Evolutionary conservation across 2,329 filamentous ascomycete species (phyloP).

Genomic region (Arthrobotrys iridis): DNA sequence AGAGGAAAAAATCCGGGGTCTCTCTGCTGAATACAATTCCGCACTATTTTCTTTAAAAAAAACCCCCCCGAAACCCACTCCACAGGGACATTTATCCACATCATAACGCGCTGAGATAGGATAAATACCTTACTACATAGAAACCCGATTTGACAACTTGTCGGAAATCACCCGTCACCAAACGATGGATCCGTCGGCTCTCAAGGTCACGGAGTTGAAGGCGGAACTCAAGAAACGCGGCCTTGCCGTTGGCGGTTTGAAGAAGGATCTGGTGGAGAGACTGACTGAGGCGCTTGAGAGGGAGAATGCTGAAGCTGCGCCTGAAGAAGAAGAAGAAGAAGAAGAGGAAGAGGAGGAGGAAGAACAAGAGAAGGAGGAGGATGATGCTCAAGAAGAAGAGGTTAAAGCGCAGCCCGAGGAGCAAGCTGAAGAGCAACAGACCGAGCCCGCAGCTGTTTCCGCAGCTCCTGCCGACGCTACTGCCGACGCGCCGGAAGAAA

Average conservation of each 20-base stretch:
- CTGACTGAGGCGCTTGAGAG: conserved; percentile 64
- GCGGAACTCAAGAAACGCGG: conserved; percentile 77
- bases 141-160: too few relatives aligned
- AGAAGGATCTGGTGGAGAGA: conserved; percentile 76
- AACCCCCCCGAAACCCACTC: too few relatives aligned
- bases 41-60: too few relatives aligned
- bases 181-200: conserved; percentile 58
- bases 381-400: conserved; percentile 19
- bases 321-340: conserved; percentile 56
- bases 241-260: conserved; percentile 75
- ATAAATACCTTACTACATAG: not conserved
- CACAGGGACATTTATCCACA: too few relatives aligned
- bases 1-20: too few relatives aligned
- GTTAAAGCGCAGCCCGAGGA: conserved; percentile 10
- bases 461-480: too few relatives aligned
- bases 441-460: not conserved
- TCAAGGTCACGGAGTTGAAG: conserved; percentile 80
- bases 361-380: conserved; percentile 30
- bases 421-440: not conserved
- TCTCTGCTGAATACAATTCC: too few relatives aligned
- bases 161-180: not conserved
- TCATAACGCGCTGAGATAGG: not conserved
- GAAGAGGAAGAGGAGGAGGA: conserved; percentile 42
- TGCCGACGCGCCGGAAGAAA: conserved; percentile 19
- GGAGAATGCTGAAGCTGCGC: conserved; percentile 60